Base-by-base conservation (phyloP, 1,139 yeast species). In the Hemisphaericaspora xylanilytica region DNA sequence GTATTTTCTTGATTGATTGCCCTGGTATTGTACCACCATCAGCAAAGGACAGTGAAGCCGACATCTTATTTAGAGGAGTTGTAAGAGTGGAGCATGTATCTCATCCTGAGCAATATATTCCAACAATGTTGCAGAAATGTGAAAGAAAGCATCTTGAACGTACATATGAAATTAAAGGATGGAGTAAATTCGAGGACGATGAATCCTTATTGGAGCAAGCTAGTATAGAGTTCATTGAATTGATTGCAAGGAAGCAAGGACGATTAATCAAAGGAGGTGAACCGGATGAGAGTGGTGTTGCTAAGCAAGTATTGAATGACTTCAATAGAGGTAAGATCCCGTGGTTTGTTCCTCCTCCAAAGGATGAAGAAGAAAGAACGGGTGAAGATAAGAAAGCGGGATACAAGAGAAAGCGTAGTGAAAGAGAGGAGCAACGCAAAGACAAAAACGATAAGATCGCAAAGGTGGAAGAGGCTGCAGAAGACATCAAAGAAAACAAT, bases 1-100 rank as follows among this genome's bases (percentile, higher is more conserved):
- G 90, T 52, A 92, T 92, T 39, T 92, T 89, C 65, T 72, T 92
- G 54, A 92, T 92, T 56, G 98, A 92, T 66, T 92, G 98, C 71
- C 98, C 98, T 3, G 98, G 98, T 65, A 90, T 92, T 58, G 98
- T 94, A 5, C 98, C 98, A 7, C 98, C 98, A 25, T 85, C 95
- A 20, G 62, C 80, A 22, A 88, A 83, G 53, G 98, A 92, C 59
- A 66, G 92, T 2, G 95, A 89, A 58, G 81, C 96, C n/a, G 98
- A 92, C 59, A 89, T 92, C 55, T 65, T 92, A 50, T 88, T 92
- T 63, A 79, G 97, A 63, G 98, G 98, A 56, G 98, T 92, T 17
- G 98, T 92, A 1, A 83, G 98, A 68, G 97, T 92, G 21, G 98
- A 92, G 62, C 95, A 92, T 58, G 97, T 92, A 32, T 80, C 95